Base-by-base conservation (phyloP, 1,284 basidiomycete genomes). In the Cryptococcus sp. region DNA sequence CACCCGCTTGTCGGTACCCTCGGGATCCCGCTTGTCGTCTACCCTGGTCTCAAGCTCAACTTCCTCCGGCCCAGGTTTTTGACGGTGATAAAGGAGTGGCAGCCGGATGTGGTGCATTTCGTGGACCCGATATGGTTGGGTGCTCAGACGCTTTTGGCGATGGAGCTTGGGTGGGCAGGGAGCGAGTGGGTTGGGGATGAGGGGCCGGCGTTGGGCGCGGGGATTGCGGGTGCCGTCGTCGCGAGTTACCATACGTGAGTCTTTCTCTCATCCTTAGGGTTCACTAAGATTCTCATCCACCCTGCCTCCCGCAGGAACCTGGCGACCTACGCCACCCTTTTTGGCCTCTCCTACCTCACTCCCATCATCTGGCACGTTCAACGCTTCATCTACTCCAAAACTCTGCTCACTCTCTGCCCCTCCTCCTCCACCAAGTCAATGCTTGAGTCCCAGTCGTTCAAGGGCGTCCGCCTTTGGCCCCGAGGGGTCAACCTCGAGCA, bases 101-200 rank as follows among this genome's bases (percentile, higher is more conserved):
- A 81, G 59, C 82, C 82, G 1, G 82, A 84, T 60, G 80, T 83
- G 8, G 78, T 81, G 4, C 79, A 81, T 58, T 77, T 80, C 57
- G 80, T 81, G 33, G 81, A 82, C 62, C 81, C 82, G 0, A 82
- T 83, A 55, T 83, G 82, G 82, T 77, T 83, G 12, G 82, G 82
- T 12, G 77, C 77, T 1, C 81, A 72, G 59, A 77, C 75, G 0
- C 66, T 79, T 13, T 66, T 77, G 54, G 79, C 77, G 0, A 74
- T 80, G 71, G 76, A 78, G 57, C 67, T 75, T 3, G 78, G 78
- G 18, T 78, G 75, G 77, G 78, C 72, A 2, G 78, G 71, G 15
- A 65, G 66, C 57, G 71, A 75, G 42, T 77, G 73, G 72, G 69
- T 75, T 4, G 68, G 66, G 5, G 62, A 66, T 28, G 64, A 65